phyloP scores from a whole-genome alignment of 148 eudicot species.

The Euryodendron excelsum region DNA sequence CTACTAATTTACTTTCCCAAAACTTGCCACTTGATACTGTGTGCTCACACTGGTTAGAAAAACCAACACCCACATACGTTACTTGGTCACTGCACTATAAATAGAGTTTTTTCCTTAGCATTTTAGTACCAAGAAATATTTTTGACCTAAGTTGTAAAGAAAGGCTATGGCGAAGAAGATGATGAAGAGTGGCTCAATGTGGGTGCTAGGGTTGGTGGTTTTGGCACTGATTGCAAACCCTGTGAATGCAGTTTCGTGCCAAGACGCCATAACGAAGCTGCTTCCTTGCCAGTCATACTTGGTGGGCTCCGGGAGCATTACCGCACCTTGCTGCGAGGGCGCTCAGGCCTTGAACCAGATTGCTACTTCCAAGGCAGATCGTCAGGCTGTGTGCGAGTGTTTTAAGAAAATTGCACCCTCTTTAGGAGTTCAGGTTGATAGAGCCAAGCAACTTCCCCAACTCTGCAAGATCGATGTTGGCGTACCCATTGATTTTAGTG shows the following conservation, averaged over 20 bases:
- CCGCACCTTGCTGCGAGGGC: conserved; percentile 4
- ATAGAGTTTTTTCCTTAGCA: neutral
- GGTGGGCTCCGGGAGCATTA: neutral
- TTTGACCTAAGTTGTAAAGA: neutral
- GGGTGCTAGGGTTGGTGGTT: neutral
- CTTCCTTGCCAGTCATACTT: conserved; percentile 12
- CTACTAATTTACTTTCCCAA: neutral
- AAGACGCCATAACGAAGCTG: conserved; percentile 2
- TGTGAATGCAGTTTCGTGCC: conserved; percentile 7
- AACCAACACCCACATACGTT: neutral
- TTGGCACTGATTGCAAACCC: conserved; percentile 3
- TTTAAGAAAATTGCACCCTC: conserved; percentile 1
- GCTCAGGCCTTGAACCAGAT: conserved; percentile 11
- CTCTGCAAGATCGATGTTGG: conserved; percentile 17
- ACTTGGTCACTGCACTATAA: neutral
- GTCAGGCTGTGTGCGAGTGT: conserved; percentile 9
- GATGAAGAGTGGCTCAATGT: neutral
- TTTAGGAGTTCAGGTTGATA: neutral
- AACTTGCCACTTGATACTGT: neutral
- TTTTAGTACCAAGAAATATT: neutral
- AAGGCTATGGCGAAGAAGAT: neutral
- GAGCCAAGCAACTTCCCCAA: conserved; percentile 10
- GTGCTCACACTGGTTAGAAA: neutral
- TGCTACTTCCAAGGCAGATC: neutral
- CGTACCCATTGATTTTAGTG: conserved; percentile 3